Base-by-base conservation (phyloP, 129 eudicot genomes). In the Pittosporum tobira region DNA sequence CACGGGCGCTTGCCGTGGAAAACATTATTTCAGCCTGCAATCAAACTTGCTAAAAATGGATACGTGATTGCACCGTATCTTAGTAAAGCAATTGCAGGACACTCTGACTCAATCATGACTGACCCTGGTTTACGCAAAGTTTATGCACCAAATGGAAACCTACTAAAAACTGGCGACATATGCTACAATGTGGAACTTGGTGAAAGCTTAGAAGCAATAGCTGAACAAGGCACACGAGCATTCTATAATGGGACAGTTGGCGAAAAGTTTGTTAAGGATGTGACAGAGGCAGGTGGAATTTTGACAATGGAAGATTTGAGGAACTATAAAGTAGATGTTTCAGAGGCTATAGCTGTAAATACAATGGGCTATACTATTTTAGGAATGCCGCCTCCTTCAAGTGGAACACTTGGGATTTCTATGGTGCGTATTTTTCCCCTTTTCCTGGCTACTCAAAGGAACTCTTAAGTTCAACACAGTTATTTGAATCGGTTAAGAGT, bases 341-440 rank as follows among this genome's bases (percentile, higher is more conserved):
- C 74, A 4, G 76, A 84, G 53, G 96, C 94, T 1, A 48, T 93
- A 36, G 52, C 74, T 7, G 91, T 87, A 6, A 69, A 81, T 34
- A 70, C 79, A 1, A 93, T 87, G 99, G 99, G 91, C 59, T 81
- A 78, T 43, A 76, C 79, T 42, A 64, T 91, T 5, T 48, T 81
- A 37, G 99, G 99, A 24, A 87, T 91, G 99, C 96, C 99, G 0
- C 80, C 99, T 56, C 99, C 99, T 13, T 91, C 99, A 16, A 93
- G 96, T 63, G 99, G 99, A 61, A 87, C 96, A 20, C 67, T 87
- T 38, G 99, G 99, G 50, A 68, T 91, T 43, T 67, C 94, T 73
- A 48, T 91, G 90, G 99, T 91, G 51, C 0, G 91, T 67, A 14
- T 19, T 43, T 60, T 29, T n/a, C n/a, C 37, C 8, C 12, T 34